Evolutionary conservation across 1,284 basidiomycete genomes (phyloP).

Genomic region (Peniophora sp.): DNA sequence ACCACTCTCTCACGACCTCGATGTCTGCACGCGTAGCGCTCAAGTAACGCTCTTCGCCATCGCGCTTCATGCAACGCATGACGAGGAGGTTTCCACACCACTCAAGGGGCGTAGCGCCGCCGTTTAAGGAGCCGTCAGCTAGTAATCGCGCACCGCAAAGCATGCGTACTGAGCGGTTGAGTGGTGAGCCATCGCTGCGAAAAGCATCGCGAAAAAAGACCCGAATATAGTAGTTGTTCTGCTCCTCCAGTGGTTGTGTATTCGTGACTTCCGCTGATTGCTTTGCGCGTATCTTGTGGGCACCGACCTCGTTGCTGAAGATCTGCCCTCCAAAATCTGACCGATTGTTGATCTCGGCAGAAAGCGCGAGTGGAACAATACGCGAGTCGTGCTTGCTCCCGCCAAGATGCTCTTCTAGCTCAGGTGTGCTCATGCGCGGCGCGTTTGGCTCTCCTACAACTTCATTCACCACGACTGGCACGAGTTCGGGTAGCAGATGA

Average conservation of each 20-base stretch:
- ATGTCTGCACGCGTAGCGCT: neutral
- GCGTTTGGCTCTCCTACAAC: no score
- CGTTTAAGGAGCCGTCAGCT: neutral
- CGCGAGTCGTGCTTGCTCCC: no score
- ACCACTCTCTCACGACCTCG: neutral
- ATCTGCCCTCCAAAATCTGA: no score
- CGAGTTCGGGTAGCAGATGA: neutral
- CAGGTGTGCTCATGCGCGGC: no score
- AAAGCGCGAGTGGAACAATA: no score
- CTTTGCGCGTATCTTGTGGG: no score
- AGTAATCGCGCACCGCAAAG: neutral
- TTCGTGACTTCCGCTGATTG: no score
- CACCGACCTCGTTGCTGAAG: no score
- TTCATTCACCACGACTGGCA: no score
- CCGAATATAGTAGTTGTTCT: neutral
- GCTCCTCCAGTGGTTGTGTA: no score
- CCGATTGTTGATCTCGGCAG: no score
- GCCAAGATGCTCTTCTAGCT: no score
- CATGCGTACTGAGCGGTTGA: conserved; percentile 1
- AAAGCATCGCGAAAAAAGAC: conserved; percentile 6
- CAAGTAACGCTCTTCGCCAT: neutral
- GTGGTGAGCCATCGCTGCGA: conserved; percentile 6
- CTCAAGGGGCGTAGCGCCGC: conserved; percentile 1
- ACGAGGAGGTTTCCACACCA: conserved; percentile 8
- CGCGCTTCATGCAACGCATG: conserved; percentile 1